Percentiles rank a stretch among this genome's conserved stretches.
Evolutionary conservation across 2,329 filamentous ascomycete genomes (phyloP).

Genomic region (Ophiostoma ips): DNA sequence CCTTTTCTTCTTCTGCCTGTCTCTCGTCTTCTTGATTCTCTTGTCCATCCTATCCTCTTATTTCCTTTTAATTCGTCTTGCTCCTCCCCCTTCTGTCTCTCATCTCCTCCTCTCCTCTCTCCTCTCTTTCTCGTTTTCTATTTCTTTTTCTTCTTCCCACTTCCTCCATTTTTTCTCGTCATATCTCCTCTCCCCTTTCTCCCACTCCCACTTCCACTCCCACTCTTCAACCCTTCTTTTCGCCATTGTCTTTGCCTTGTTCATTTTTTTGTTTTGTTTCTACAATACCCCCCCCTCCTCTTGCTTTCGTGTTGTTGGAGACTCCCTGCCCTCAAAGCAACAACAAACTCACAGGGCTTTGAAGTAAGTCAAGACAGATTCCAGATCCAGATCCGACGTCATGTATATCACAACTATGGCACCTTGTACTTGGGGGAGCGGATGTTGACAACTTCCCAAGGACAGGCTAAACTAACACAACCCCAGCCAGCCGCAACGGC

Average conservation of each 20-base stretch:
- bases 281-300: too few species aligned
- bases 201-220: slow-evolving; percentile 12
- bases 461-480: not conserved
- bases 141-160: slow-evolving; percentile 6
- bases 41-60: not conserved
- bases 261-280: not conserved
- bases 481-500: not conserved
- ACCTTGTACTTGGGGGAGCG: too few species aligned
- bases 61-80: slow-evolving; percentile 3
- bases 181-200: not conserved
- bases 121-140: not conserved
- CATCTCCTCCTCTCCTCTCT: not conserved
- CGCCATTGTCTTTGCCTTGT: not conserved
- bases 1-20: not conserved
- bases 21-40: not conserved
- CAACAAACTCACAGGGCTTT: not conserved
- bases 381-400: too few species aligned
- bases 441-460: not conserved
- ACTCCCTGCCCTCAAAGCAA: too few species aligned
- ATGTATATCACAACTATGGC: too few species aligned
- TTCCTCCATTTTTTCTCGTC: slow-evolving; percentile 13
- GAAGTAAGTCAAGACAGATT: not conserved
- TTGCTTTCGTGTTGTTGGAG: too few species aligned
- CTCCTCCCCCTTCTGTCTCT: not conserved
- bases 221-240: not conserved